phyloP scores from a whole-genome alignment of 2,329 filamentous ascomycete genomes.

The Colletotrichum neosansevieriae region DNA sequence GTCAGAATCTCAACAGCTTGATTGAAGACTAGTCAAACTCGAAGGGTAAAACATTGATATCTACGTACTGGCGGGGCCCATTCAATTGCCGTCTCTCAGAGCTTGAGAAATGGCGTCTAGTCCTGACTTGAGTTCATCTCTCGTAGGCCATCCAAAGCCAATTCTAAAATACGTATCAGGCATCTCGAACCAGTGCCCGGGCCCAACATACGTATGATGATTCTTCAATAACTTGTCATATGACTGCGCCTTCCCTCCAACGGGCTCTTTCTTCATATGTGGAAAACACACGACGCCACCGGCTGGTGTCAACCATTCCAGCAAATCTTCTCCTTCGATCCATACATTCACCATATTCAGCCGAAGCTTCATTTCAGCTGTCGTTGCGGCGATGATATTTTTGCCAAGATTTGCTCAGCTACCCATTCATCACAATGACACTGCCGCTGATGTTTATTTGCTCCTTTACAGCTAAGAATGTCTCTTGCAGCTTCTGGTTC shows the following conservation, averaged over 20 bases:
- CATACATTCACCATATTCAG: constrained; percentile 42
- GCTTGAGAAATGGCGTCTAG: constrained; percentile 40
- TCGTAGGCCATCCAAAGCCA: constrained; percentile 45
- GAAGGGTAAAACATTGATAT: too few relatives aligned
- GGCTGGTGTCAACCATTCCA: constrained; percentile 44
- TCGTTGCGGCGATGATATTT: not conserved
- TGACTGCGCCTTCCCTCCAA: constrained; percentile 39
- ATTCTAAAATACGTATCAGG: constrained; percentile 44
- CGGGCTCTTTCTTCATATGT: constrained; percentile 42
- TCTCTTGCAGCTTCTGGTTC: too few relatives aligned
- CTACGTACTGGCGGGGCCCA: too few relatives aligned
- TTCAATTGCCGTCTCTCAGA: not conserved
- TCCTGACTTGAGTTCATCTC: constrained; percentile 42
- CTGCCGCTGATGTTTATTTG: constrained; percentile 43
- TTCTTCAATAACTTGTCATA: constrained; percentile 41
- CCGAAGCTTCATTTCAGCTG: constrained; percentile 42
- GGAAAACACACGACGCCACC: constrained; percentile 45
- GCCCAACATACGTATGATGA: constrained; percentile 43
- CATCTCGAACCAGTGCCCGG: constrained; percentile 43
- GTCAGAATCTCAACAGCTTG: too few relatives aligned
- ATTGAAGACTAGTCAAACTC: too few relatives aligned
- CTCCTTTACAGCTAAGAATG: too few relatives aligned
- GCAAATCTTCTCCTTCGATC: constrained; percentile 43
- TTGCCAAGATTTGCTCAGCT: constrained; percentile 23
- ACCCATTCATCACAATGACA: constrained; percentile 34